Percentiles rank a stretch among this genome's conserved stretches.
These are phyloP conservation scores for Syzygium aromaticum DNA, from an alignment of 345 rosid genomes.

Conservation along the genomic window DNA sequence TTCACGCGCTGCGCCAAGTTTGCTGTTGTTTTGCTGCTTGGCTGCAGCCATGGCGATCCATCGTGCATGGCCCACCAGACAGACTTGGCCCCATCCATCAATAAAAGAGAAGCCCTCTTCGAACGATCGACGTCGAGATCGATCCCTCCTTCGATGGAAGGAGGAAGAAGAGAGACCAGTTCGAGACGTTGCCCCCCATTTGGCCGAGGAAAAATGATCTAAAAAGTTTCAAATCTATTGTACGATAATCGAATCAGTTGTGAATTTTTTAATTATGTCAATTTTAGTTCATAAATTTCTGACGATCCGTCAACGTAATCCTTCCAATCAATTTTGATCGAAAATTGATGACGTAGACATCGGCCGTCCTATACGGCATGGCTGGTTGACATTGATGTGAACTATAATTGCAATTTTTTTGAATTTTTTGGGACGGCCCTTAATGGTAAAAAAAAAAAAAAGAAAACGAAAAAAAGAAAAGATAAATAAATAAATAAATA, in stretches of 20 bases:
- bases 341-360: accelerated
- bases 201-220: not conserved
- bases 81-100: not conserved
- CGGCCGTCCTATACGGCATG: accelerated
- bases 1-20: not conserved
- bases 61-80: not conserved
- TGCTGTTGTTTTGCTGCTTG: not conserved
- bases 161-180: not conserved
- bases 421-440: not conserved
- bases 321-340: not conserved
- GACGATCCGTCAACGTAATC: not conserved
- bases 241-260: not conserved
- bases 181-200: not conserved
- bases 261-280: not conserved
- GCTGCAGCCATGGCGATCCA: not conserved
- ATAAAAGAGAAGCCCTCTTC: not conserved
- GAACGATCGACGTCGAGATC: not conserved
- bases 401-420: not conserved
- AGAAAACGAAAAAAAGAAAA: accelerated
- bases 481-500: not conserved
- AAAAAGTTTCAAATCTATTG: not conserved
- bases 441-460: not conserved
- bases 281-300: not conserved
- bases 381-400: accelerated
- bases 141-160: not conserved